Conservation (phyloP, 441 rosid species). For the Pelargonium fulgidum region DNA sequence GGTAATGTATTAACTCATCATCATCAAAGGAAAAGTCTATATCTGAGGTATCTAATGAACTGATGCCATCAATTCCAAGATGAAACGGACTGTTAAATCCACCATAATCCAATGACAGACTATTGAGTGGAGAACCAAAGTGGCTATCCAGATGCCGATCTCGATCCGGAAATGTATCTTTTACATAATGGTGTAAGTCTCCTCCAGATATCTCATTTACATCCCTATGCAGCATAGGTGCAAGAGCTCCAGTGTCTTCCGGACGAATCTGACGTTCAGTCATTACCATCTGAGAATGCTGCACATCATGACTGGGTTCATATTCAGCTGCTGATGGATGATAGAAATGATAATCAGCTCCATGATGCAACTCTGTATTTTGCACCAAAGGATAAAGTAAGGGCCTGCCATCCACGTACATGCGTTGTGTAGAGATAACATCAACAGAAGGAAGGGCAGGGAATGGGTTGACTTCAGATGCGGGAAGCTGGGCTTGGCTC, state of each 20-base stretch:
- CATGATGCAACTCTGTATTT: conserved; percentile 41
- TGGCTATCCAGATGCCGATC: conserved; percentile 46
- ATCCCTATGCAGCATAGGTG: conserved; percentile 30
- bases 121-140: conserved; percentile 48
- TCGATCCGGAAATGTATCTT: conserved; percentile 45
- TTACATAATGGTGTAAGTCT: conserved; percentile 31
- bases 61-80: conserved; percentile 30
- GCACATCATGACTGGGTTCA: conserved; percentile 36
- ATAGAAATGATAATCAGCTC: conserved; percentile 40
- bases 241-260: conserved; percentile 26
- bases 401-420: conserved; percentile 47
- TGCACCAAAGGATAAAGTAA: conserved; percentile 37
- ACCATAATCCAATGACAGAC: conserved; percentile 40
- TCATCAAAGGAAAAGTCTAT: conserved; percentile 23
- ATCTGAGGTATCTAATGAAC: conserved; percentile 24
- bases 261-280: conserved; percentile 29
- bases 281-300: conserved; percentile 36
- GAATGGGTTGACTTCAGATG: conserved; percentile 37
- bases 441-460: conserved; percentile 39
- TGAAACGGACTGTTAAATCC: conserved; percentile 31
- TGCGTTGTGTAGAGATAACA: conserved; percentile 36
- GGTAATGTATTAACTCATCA: conserved; percentile 50
- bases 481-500: conserved; percentile 28
- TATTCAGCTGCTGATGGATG: conserved; percentile 38
- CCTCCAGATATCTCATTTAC: conserved; percentile 37